These are phyloP conservation scores for Pseudonitzschia delicatissima DNA, from an alignment of 108 stramenopile genomes.

Conservation along the genomic window DNA sequence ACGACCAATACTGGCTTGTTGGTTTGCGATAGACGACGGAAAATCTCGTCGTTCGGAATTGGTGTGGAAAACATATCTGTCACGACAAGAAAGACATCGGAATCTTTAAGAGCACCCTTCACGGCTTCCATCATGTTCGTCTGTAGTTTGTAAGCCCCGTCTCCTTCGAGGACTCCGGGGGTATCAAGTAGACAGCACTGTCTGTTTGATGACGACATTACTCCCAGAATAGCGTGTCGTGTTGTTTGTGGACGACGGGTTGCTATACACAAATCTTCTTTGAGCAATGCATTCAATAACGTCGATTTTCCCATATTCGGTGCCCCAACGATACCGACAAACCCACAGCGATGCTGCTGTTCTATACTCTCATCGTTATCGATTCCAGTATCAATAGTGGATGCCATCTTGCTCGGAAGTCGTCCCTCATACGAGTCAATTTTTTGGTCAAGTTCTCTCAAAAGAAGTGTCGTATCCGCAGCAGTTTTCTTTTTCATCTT, in stretches of 20 bases:
- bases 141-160: constrained; percentile 80
- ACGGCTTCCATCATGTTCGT: constrained; percentile 90
- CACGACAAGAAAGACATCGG: constrained; percentile 78
- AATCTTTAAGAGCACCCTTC: constrained; percentile 57
- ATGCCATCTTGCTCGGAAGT: constrained; percentile 13
- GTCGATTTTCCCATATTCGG: constrained; percentile 95
- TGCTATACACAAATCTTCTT: constrained; percentile 74
- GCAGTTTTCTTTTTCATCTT: constrained; percentile 2
- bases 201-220: constrained; percentile 58
- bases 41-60: constrained; percentile 61
- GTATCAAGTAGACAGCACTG: constrained; percentile 90
- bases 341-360: constrained; percentile 56
- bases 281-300: constrained; percentile 77
- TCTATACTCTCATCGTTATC: neutral
- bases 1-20: constrained; percentile 73
- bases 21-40: constrained; percentile 42
- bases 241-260: constrained; percentile 89
- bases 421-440: constrained; percentile 33
- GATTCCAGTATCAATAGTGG: neutral
- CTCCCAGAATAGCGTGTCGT: constrained; percentile 83
- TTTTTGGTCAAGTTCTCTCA: constrained; percentile 18
- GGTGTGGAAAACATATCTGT: constrained; percentile 81
- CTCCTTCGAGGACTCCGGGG: constrained; percentile 77
- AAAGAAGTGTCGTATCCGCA: constrained; percentile 2
- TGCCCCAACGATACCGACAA: constrained; percentile 71